Evolutionary conservation across 2,329 filamentous ascomycete genomes (phyloP).

Genomic region (Microsporum canis): DNA sequence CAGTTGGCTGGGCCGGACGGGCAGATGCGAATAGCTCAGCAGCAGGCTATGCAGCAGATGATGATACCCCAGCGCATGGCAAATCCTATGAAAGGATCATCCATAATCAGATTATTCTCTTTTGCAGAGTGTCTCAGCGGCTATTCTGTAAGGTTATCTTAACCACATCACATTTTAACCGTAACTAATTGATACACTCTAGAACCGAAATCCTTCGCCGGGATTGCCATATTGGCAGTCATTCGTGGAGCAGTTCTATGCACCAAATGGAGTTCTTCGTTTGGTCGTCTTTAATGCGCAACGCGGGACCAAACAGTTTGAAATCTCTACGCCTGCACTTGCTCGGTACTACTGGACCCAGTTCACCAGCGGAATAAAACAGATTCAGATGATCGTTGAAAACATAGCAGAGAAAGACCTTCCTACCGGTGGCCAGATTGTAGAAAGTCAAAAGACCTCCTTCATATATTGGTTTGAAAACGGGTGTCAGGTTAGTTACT

Average conservation of each 20-base stretch:
- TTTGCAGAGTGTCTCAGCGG: conserved; percentile 47
- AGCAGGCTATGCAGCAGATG: conserved; percentile 25
- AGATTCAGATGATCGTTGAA: conserved; percentile 76
- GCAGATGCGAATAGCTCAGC: conserved; percentile 32
- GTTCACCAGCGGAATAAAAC: conserved; percentile 74
- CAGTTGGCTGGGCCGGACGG: conserved; percentile 31
- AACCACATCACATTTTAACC: conserved; percentile 10
- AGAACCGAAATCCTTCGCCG: conserved; percentile 50
- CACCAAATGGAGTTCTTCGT: conserved; percentile 62
- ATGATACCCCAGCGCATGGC: conserved; percentile 31
- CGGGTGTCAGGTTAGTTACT: conserved; percentile 60
- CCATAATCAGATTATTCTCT: conserved; percentile 43
- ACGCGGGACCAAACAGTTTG: conserved; percentile 65
- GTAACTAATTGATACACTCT: conserved; percentile 8
- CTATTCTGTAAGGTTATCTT: conserved; percentile 42
- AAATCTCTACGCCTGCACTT: conserved; percentile 70
- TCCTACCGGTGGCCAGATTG: conserved; percentile 55
- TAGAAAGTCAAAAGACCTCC: conserved; percentile 65
- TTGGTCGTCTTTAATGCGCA: conserved; percentile 50
- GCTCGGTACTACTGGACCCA: conserved; percentile 84
- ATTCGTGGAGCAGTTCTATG: conserved; percentile 76
- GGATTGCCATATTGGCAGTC: conserved; percentile 66
- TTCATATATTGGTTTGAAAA: conserved; percentile 85
- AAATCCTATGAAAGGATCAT: conserved; percentile 29
- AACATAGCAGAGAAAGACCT: conserved; percentile 48